These are phyloP conservation scores for Starmera pachycereana DNA, from an alignment of 805 yeast genomes.

Conservation along the genomic window DNA sequence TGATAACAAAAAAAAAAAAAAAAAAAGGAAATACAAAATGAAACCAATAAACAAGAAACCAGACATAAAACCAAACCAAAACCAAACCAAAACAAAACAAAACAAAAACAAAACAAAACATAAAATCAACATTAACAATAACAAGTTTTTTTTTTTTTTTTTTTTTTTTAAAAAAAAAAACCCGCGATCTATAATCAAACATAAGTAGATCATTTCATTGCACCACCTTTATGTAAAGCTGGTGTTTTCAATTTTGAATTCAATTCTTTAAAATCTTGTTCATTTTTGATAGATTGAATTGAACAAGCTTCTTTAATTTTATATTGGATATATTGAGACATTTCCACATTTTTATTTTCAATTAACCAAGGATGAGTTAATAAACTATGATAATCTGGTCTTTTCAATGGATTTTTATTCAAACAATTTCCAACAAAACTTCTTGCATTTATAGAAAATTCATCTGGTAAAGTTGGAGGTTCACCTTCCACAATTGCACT, in stretches of 20 bases:
- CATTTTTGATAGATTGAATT: slow-evolving; percentile 9
- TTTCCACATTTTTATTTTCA: slow-evolving; percentile 33
- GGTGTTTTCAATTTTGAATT: slow-evolving; percentile 19
- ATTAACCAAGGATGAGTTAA: slow-evolving; percentile 79
- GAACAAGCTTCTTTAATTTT: slow-evolving; percentile 22
- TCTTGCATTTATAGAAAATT: slow-evolving; percentile 66
- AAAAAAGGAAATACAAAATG: no score
- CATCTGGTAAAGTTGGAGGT: slow-evolving; percentile 68
- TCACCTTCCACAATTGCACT: slow-evolving; percentile 96
- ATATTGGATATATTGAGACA: slow-evolving; percentile 27
- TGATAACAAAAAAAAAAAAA: no score
- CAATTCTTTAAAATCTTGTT: slow-evolving; percentile 14
- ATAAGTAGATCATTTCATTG: no score
- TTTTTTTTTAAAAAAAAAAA: no score
- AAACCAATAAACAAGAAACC: no score
- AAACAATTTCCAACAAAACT: slow-evolving; percentile 71
- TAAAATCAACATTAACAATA: no score
- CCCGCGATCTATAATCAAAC: no score
- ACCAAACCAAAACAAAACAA: no score
- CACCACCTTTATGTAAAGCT: slow-evolving; percentile 23
- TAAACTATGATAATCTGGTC: slow-evolving; percentile 74
- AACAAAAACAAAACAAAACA: no score
- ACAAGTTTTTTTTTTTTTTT: no score
- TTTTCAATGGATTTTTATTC: slow-evolving; percentile 65
- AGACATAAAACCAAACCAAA: no score